Percentiles rank a stretch among this genome's conserved stretches.
Evolutionary conservation across 441 rosid species (phyloP).

Genomic region (Mallotus japonicus): DNA sequence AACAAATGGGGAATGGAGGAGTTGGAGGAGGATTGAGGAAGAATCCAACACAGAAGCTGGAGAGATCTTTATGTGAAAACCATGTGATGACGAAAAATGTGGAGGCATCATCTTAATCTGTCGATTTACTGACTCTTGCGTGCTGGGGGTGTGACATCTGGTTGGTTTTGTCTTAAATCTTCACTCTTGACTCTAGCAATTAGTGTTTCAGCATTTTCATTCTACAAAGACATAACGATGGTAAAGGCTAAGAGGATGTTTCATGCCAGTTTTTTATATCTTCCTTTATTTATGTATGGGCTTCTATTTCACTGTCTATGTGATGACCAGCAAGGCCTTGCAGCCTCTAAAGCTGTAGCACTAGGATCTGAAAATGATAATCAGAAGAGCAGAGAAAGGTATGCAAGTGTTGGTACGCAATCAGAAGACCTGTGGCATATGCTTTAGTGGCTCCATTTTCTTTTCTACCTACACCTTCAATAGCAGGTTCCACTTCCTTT

Average conservation of each 20-base stretch:
- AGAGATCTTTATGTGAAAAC: not conserved
- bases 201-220: conserved; percentile 71
- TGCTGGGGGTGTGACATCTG: conserved; percentile 75
- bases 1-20: conserved; percentile 27
- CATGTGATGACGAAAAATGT: not conserved
- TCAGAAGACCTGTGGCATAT: conserved; percentile 72
- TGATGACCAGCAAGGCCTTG: conserved; percentile 36
- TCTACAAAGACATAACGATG: conserved; percentile 61
- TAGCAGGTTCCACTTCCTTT: too few species aligned
- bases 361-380: conserved; percentile 24
- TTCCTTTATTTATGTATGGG: conserved; percentile 88
- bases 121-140: conserved; percentile 14
- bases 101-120: not conserved
- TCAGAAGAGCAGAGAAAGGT: conserved; percentile 28
- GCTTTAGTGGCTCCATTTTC: conserved; percentile 94
- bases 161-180: conserved; percentile 84
- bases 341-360: conserved; percentile 16
- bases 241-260: conserved; percentile 84
- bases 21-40: conserved; percentile 28
- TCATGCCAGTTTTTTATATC: conserved; percentile 82
- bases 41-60: too few species aligned
- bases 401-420: conserved; percentile 13
- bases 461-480: conserved; percentile 79
- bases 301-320: conserved; percentile 58
- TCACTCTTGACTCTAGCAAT: conserved; percentile 70